Base-by-base conservation (phyloP, 768 basidiomycete genomes). In the Multifurca ochricompacta region DNA sequence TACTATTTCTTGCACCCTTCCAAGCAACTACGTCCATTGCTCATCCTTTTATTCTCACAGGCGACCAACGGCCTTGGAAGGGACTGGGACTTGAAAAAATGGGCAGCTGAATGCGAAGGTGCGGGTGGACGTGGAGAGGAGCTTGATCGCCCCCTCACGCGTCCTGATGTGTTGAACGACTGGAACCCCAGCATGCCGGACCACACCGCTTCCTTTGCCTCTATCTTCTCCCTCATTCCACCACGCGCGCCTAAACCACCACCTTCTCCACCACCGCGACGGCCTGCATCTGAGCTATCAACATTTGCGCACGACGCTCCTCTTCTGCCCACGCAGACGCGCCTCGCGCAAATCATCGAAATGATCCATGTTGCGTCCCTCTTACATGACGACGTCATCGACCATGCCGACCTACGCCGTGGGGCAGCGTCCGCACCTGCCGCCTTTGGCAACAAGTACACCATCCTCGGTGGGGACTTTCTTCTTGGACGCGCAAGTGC, bases 351-450 rank as follows among this genome's bases (percentile, higher is more conserved):
- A 64, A 94, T 99, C 40, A 84, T 91, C 48, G 96, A 99, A 68
- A 96, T 98, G 92, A 89, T 99, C 44, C 92, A 98, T 66, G 87
- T 97, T 58, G 94, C 96, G 23, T 93, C 88, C 3, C 76, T 92
- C 9, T 74, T 99, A 16, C 95, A 98, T 67, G 91, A 98, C 74
- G 86, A 87, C 63, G 91, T 98, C 48, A 79, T 87, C 54, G 87
- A 91, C 72, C 69, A 70, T 58, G 80, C 87, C 1, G 74, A 83
- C 7, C 78, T 91, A 6, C 83, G 93, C 6, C 77, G 94, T 0
- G 77, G 79, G 11, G 73, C 74, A 3, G 77, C 83, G 19, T 79
- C 80, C 19, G 90, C 90, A 0, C 83, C 87, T 0, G 76, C 79
- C 2, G 78, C 81, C 1, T 91, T 92, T 64, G 91, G 88, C 10